Percentiles rank a stretch among this genome's conserved stretches.
Evolutionary conservation across 1,284 basidiomycete genomes (phyloP).

Genomic region (Exsudoporus floridanus): DNA sequence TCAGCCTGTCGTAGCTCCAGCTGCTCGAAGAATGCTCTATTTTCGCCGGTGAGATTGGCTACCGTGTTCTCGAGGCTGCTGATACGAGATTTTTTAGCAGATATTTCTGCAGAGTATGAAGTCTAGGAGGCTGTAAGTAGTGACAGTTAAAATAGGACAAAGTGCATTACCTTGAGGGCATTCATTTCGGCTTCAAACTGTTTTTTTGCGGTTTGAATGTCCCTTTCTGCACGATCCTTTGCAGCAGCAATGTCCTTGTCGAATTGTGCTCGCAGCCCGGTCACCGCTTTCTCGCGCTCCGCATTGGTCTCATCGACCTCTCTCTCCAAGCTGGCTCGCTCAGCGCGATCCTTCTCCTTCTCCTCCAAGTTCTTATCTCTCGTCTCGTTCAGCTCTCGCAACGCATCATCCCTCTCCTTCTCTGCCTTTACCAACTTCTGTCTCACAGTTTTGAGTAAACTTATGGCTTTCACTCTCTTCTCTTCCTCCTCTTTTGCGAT

Average conservation of each 20-base stretch:
- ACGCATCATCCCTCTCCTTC: slow-evolving; percentile 81
- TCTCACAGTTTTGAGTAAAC: slow-evolving; percentile 86
- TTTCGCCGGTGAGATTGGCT: slow-evolving; percentile 66
- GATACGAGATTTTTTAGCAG: slow-evolving; percentile 62
- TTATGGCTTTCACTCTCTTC: slow-evolving; percentile 91
- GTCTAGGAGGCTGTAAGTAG: slow-evolving; percentile 45
- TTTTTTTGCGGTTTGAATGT: slow-evolving; percentile 59
- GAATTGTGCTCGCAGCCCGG: slow-evolving; percentile 67
- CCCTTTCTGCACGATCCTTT: slow-evolving; percentile 74
- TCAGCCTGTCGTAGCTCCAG: slow-evolving; percentile 86
- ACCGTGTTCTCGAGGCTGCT: slow-evolving; percentile 69
- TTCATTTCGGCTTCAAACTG: slow-evolving; percentile 79
- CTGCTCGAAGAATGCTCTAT: slow-evolving; percentile 78
- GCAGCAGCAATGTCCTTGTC: slow-evolving; percentile 69
- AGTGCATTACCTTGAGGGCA: slow-evolving; percentile 60
- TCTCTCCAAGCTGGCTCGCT: slow-evolving; percentile 53
- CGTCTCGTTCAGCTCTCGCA: slow-evolving; percentile 51
- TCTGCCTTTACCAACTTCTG: slow-evolving; percentile 91
- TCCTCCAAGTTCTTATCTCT: slow-evolving; percentile 62
- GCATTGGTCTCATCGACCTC: slow-evolving; percentile 60
- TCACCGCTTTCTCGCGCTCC: slow-evolving; percentile 72
- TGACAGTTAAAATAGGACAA: neutral
- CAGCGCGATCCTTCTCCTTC: slow-evolving; percentile 63
- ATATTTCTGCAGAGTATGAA: slow-evolving; percentile 66
- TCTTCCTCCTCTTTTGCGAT: slow-evolving; percentile 89